Conservation (phyloP, 768 basidiomycete genomes). For the Leucocoprinus birnbaumii region DNA sequence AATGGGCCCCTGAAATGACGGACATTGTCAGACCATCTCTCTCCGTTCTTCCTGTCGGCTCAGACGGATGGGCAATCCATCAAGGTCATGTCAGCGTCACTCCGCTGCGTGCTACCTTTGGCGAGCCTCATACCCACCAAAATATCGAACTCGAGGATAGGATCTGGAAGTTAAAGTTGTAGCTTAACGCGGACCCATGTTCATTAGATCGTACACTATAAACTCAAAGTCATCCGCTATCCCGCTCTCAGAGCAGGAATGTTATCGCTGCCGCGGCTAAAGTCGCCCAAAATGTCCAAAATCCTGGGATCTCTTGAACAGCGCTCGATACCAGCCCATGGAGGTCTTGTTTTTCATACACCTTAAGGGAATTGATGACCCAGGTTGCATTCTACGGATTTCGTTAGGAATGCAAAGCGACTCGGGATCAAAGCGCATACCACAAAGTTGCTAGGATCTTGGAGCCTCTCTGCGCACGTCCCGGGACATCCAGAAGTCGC, state of each 20-base stretch:
- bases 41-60: constrained; percentile 64
- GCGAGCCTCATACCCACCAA: constrained; percentile 44
- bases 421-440: constrained; percentile 34
- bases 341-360: constrained; percentile 60
- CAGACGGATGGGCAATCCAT: constrained; percentile 79
- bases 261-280: background rate
- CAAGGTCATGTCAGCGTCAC: constrained; percentile 75
- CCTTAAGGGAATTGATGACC: constrained; percentile 77
- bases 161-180: constrained; percentile 60
- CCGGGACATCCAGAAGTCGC: constrained; percentile 64
- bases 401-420: background rate
- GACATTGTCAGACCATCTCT: constrained; percentile 59
- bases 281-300: background rate
- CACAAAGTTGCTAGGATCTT: constrained; percentile 30
- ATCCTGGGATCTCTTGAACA: background rate
- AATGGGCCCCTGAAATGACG: constrained; percentile 69
- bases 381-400: constrained; percentile 69
- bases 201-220: background rate
- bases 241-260: constrained; percentile 1
- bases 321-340: constrained; percentile 17
- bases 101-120: constrained; percentile 73
- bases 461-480: constrained; percentile 25
- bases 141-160: constrained; percentile 34
- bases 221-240: background rate
- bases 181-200: constrained; percentile 15